These are phyloP conservation scores for Penicillium bovifimosum DNA, from an alignment of 495 filamentous ascomycete species.

Conservation along the genomic window DNA sequence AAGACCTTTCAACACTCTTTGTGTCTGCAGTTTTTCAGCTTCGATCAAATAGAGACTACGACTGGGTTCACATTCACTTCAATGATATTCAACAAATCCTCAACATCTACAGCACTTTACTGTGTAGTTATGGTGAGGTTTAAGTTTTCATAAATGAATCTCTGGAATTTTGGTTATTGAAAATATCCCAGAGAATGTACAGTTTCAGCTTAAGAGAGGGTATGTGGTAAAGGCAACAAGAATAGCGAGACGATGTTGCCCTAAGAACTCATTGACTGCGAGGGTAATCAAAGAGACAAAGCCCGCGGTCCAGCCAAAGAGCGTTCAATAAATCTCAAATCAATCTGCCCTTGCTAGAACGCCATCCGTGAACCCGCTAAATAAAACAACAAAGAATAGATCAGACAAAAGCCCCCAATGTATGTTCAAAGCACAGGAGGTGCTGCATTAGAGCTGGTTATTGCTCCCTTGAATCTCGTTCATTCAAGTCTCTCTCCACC, in stretches of 20 bases:
- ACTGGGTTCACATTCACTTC: no score
- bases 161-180: no score
- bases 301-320: slow-evolving; percentile 4
- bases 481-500: slow-evolving; percentile 16
- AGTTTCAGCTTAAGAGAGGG: not conserved
- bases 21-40: not conserved
- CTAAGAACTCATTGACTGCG: slow-evolving; percentile 6
- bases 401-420: not conserved
- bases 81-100: no score
- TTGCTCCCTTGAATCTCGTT: slow-evolving; percentile 16
- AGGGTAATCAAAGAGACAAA: slow-evolving; percentile 1
- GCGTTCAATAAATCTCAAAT: slow-evolving; percentile 6
- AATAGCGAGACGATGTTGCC: slow-evolving; percentile 3
- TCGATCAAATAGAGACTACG: no score
- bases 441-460: slow-evolving; percentile 42
- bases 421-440: slow-evolving; percentile 15
- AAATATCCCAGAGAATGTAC: not conserved
- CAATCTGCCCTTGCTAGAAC: slow-evolving; percentile 18
- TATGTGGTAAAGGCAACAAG: slow-evolving; percentile 1
- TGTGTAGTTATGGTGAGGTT: no score
- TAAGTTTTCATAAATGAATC: no score
- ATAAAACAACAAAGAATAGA: slow-evolving; percentile 17
- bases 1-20: not conserved
- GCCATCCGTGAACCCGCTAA: slow-evolving; percentile 27
- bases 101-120: no score